Conservation (phyloP, 768 basidiomycete species). For the Sutorius australiensis region DNA sequence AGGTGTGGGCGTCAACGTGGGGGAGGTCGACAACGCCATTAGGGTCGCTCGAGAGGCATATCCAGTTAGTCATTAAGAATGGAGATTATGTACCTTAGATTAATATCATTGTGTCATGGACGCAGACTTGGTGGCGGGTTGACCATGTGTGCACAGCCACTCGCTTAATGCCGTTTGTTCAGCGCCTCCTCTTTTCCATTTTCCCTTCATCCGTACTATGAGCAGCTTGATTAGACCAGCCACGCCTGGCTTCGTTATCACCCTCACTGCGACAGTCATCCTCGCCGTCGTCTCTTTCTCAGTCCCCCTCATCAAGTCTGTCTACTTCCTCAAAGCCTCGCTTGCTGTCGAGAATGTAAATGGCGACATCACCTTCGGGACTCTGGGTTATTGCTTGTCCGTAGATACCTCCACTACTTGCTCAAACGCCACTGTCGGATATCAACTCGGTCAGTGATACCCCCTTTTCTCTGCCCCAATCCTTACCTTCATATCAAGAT, state of each 20-base stretch:
- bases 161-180: neutral
- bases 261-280: constrained; percentile 70
- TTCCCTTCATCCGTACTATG: constrained; percentile 36
- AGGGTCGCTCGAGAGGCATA: constrained; percentile 47
- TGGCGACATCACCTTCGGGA: constrained; percentile 80
- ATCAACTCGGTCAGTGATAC: constrained; percentile 68
- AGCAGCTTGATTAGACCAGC: constrained; percentile 70
- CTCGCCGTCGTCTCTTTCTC: constrained; percentile 87
- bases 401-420: constrained; percentile 59
- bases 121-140: no score
- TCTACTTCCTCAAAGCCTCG: constrained; percentile 83
- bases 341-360: constrained; percentile 43
- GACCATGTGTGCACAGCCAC: constrained; percentile 15
- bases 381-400: constrained; percentile 82
- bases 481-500: constrained; percentile 45
- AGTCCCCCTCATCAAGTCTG: constrained; percentile 82
- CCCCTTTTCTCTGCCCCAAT: neutral
- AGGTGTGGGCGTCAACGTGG: constrained; percentile 72
- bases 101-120: neutral
- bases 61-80: constrained; percentile 15
- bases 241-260: constrained; percentile 85
- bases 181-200: neutral
- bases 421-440: constrained; percentile 79
- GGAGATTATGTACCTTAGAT: neutral
- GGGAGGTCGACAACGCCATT: constrained; percentile 66